phyloP scores from a whole-genome alignment of 176 grass and related monocot species.

The Bonia amplexicaulis region DNA sequence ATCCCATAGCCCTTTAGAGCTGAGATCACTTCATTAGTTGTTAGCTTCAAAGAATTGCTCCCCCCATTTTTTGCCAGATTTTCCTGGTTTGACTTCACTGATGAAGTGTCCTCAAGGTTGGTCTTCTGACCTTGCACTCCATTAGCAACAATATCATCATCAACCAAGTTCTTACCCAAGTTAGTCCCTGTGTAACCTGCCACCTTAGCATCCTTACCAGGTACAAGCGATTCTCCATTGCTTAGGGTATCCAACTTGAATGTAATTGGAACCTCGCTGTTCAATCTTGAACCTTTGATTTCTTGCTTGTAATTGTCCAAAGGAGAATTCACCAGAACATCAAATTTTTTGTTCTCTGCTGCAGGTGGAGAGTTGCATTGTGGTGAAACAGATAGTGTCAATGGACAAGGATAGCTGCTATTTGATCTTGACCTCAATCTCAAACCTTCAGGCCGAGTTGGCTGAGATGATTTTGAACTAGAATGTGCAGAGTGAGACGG shows the following conservation, averaged over 20 bases:
- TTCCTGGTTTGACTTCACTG: constrained; percentile 5
- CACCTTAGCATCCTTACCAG: background rate
- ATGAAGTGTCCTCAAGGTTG: background rate
- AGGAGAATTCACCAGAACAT: background rate
- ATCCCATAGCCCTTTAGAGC: constrained; percentile 38
- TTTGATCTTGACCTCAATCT: constrained; percentile 33
- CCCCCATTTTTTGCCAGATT: background rate
- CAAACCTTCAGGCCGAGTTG: constrained; percentile 25
- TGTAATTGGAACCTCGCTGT: constrained; percentile 9
- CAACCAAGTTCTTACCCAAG: constrained; percentile 3
- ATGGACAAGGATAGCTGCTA: constrained; percentile 18
- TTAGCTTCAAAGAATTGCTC: constrained; percentile 39
- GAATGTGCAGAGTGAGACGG: constrained; percentile 47
- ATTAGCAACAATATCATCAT: constrained; percentile 18
- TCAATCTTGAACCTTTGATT: constrained; percentile 2
- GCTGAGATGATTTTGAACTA: constrained; percentile 48
- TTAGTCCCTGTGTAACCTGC: background rate
- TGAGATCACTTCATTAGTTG: constrained; percentile 38
- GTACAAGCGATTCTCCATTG: background rate
- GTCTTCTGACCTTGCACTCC: constrained; percentile 16
- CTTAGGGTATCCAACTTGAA: constrained; percentile 3
- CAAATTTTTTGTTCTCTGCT: constrained; percentile 2
- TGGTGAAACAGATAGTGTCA: constrained; percentile 30
- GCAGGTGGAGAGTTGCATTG: constrained; percentile 18
- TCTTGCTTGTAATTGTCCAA: constrained; percentile 13